Percentiles rank a stretch among this genome's conserved stretches.
Conservation (phyloP, 495 filamentous ascomycete genomes). For the Apiosordaria backusii region DNA sequence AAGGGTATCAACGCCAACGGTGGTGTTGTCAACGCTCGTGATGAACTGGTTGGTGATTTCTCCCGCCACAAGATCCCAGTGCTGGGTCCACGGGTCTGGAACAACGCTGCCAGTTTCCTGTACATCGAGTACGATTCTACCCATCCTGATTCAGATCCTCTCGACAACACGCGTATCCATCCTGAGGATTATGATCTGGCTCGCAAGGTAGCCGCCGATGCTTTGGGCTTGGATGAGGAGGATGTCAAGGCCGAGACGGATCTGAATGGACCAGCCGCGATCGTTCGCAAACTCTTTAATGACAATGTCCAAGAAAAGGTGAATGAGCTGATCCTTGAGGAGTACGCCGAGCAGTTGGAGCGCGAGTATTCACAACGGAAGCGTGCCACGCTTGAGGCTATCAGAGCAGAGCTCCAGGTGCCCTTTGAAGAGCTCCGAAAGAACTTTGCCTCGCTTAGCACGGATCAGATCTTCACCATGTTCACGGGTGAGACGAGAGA, state of each 20-base stretch:
- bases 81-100: slow-evolving; percentile 86
- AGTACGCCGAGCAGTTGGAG: slow-evolving; percentile 95
- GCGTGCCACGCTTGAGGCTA: slow-evolving; percentile 92
- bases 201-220: slow-evolving; percentile 97
- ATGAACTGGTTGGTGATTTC: slow-evolving; percentile 81
- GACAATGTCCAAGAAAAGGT: slow-evolving; percentile 91
- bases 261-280: slow-evolving; percentile 79
- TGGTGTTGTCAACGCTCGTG: slow-evolving; percentile 73
- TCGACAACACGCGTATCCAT: slow-evolving; percentile 95
- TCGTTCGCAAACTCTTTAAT: slow-evolving; percentile 87
- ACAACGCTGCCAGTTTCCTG: slow-evolving; percentile 93
- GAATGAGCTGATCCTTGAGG: slow-evolving; percentile 91
- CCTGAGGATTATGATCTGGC: slow-evolving; percentile 97
- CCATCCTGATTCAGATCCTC: slow-evolving; percentile 76
- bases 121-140: slow-evolving; percentile 80
- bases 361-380: slow-evolving; percentile 89
- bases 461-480: slow-evolving; percentile 93
- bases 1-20: slow-evolving; percentile 87
- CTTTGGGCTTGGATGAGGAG: slow-evolving; percentile 92
- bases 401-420: slow-evolving; percentile 84
- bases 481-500: slow-evolving; percentile 89
- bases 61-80: slow-evolving; percentile 72
- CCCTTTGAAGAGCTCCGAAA: slow-evolving; percentile 93
- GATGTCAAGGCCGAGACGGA: slow-evolving; percentile 92
- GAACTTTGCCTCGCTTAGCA: slow-evolving; percentile 64